Conservation (phyloP, 805 yeast species). For the Candida vartiovaarae region DNA sequence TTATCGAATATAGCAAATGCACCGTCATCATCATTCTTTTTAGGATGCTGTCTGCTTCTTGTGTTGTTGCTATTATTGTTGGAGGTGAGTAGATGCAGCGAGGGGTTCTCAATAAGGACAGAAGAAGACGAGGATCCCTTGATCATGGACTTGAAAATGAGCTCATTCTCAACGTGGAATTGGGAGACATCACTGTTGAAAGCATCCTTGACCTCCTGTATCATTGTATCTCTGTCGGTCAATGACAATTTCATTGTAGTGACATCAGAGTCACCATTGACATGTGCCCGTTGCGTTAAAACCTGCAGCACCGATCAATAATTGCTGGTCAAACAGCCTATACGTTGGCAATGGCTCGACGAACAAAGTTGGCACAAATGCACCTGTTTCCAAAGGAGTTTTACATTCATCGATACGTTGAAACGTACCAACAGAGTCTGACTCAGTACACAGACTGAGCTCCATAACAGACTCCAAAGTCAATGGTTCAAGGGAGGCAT, state of each 20-base stretch:
- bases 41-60: no score
- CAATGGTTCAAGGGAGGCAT: slow-evolving; percentile 33
- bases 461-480: slow-evolving; percentile 52
- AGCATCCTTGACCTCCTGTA: slow-evolving; percentile 53
- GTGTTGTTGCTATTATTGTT: no score
- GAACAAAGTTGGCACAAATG: slow-evolving; percentile 58
- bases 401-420: slow-evolving; percentile 38
- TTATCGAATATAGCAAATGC: slow-evolving; percentile 28
- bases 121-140: slow-evolving; percentile 32
- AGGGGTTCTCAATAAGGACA: slow-evolving; percentile 39
- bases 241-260: slow-evolving; percentile 20
- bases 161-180: slow-evolving; percentile 46
- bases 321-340: slow-evolving; percentile 46
- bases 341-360: slow-evolving; percentile 50
- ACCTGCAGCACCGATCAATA: slow-evolving; percentile 50
- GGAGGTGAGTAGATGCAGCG: slow-evolving; percentile 4
- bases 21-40: slow-evolving; percentile 19
- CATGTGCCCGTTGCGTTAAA: slow-evolving; percentile 10
- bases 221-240: slow-evolving; percentile 39
- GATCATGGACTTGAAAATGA: slow-evolving; percentile 50
- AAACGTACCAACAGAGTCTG: slow-evolving; percentile 42
- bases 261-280: background rate
- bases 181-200: slow-evolving; percentile 54
- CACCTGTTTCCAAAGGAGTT: slow-evolving; percentile 54
- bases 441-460: slow-evolving; percentile 57